Evolutionary conservation across 768 basidiomycete species (phyloP).

Genomic region (Hemileccinum impolitum): DNA sequence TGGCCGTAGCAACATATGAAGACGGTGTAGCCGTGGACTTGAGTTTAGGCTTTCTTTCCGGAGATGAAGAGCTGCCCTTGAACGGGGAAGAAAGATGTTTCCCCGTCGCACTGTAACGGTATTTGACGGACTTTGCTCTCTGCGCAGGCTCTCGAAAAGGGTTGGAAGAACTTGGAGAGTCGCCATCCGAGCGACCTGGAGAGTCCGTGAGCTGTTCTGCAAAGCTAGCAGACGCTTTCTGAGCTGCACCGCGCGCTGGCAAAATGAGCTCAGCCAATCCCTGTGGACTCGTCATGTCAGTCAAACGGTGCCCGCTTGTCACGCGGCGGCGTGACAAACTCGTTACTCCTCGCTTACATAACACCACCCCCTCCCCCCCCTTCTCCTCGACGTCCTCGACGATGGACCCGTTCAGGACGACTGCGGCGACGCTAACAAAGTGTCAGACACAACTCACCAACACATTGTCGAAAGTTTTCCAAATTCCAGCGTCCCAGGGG

Average conservation of each 20-base stretch:
- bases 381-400: no score
- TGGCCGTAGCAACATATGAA: constrained; percentile 13
- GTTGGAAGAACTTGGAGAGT: constrained; percentile 14
- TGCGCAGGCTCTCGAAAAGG: constrained; percentile 25
- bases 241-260: constrained; percentile 34
- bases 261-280: constrained; percentile 12
- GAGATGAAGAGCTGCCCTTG: constrained; percentile 31
- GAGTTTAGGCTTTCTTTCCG: constrained; percentile 20
- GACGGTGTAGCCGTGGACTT: constrained; percentile 5
- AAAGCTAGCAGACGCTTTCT: constrained; percentile 31
- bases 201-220: constrained; percentile 32
- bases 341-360: constrained; percentile 17
- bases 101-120: constrained; percentile 31
- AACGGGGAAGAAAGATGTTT: constrained; percentile 34
- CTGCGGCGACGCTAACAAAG: background rate
- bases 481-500: background rate
- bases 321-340: constrained; percentile 12
- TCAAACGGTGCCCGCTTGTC: constrained; percentile 6
- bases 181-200: constrained; percentile 23
- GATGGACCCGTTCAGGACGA: no score
- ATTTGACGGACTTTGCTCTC: constrained; percentile 28
- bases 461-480: no score
- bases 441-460: no score
- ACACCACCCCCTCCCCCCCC: background rate
- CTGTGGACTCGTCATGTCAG: constrained; percentile 15